phyloP scores from a whole-genome alignment of 306 rosid genomes.

The Gastrolobium villosum region DNA sequence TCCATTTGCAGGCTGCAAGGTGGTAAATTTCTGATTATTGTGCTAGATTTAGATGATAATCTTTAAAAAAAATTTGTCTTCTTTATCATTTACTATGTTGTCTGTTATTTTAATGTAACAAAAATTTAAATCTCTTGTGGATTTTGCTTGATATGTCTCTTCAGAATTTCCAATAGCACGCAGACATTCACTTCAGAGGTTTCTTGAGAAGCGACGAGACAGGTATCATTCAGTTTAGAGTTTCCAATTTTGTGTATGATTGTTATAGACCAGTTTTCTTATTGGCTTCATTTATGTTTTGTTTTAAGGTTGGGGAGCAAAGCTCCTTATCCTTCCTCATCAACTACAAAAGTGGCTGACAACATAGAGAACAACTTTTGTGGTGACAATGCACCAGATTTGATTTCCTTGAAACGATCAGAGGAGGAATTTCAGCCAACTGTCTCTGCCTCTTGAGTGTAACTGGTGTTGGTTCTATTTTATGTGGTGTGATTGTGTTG shows the following conservation, averaged over 20 bases:
- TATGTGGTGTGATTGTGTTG: conserved; percentile 4
- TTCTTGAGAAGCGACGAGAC: conserved; percentile 77
- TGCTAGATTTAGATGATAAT: conserved; percentile 16
- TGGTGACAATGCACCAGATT: conserved; percentile 48
- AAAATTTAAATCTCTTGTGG: background rate
- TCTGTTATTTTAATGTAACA: conserved; percentile 22
- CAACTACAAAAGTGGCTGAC: conserved; percentile 54
- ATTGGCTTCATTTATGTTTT: conserved; percentile 27
- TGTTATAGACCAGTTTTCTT: background rate
- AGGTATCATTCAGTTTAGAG: conserved; percentile 53
- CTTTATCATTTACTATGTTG: background rate
- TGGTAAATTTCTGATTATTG: conserved; percentile 41
- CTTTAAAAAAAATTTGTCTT: background rate
- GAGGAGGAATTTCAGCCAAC: conserved; percentile 58
- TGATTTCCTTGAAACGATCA: conserved; percentile 45
- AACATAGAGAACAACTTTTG: conserved; percentile 47
- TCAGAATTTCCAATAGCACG: conserved; percentile 75
- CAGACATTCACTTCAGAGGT: conserved; percentile 73
- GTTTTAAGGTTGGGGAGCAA: conserved; percentile 66
- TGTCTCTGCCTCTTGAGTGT: conserved; percentile 47
- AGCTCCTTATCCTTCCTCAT: conserved; percentile 64
- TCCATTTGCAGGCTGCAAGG: conserved; percentile 71
- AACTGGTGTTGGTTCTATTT: conserved; percentile 13
- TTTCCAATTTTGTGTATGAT: conserved; percentile 14
- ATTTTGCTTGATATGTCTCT: conserved; percentile 28